Evolutionary conservation across 148 eudicot genomes (phyloP), one percentile per base, ranked within the genome.

Genomic region (Cornus suecica): DNA sequence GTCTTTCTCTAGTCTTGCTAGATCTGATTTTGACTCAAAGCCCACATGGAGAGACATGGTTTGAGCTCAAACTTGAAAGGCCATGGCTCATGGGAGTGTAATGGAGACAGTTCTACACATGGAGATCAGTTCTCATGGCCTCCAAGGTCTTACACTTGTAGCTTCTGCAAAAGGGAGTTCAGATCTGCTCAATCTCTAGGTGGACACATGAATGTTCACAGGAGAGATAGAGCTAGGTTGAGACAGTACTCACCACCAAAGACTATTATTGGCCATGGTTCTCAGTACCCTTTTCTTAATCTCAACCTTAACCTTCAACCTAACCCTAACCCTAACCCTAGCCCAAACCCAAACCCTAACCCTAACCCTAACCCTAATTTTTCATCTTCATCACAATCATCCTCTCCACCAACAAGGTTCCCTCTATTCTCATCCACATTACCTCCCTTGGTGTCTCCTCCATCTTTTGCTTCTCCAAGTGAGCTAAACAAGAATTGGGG

Each of bases 161-260:
- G 81, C 74, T 94, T 91, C 24, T 94, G 98, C 74, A 90, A 92
- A 56, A 91, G 98, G 74, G 97, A 92, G 68, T 94, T 94, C 77
- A 90, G 89, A 86, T 90, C 94, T 75, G 98, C 98, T 62, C 98
- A 94, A 86, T 97, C 98, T 14, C 90, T 93, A 51, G 98, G 98
- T n/a, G 98, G 98, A 61, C 98, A 93, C 78, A 93, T 94, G 98
- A 94, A 94, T 84, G 97, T 93, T 45, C 97, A 93, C 60, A 87
- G 97, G 81, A 91, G 96, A 79, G 96, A 93, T 52, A 85, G 95
- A 73, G 97, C 97, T 13, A 86, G 89, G 60, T 28, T 91, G 65
- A 81, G 89, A 68, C 87, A 79, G 23, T 82, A 78, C 30, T 84
- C 91, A 37, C 83, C 88, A 64, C 66, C 82, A 22, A 73, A 37